Percentiles rank a stretch among this genome's conserved stretches.
phyloP scores from a whole-genome alignment of 2,329 filamentous ascomycete genomes.

The Ceratocystis alfenasii region DNA sequence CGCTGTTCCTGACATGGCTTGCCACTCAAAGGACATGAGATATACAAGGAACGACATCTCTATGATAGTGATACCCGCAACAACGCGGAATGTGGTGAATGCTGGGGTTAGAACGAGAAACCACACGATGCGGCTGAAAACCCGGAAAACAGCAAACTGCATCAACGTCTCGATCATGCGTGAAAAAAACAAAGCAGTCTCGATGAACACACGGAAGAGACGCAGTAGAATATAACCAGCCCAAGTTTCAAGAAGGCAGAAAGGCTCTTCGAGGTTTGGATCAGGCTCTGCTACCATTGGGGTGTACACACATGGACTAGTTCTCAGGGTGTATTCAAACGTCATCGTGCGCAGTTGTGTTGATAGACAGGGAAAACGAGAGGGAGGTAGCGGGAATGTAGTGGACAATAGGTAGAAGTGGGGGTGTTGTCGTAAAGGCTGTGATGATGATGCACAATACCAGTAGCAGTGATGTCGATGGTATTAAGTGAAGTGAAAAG shows the following conservation, averaged over 20 bases:
- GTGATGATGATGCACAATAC: not conserved
- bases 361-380: not conserved
- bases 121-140: not conserved
- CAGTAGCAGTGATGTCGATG: not conserved
- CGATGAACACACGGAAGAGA: conserved; percentile 16
- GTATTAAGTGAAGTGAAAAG: not conserved
- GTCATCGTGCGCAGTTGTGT: not conserved
- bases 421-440: not conserved
- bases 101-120: not conserved
- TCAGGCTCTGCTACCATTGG: not conserved
- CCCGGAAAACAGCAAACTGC: conserved; percentile 10
- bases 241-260: conserved; percentile 21
- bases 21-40: conserved; percentile 29
- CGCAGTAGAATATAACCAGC: conserved; percentile 13
- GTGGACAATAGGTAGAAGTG: not conserved
- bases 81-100: conserved; percentile 10
- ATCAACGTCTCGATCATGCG: conserved; percentile 12
- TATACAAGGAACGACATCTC: conserved; percentile 17
- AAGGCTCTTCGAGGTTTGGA: conserved; percentile 5
- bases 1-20: conserved; percentile 54
- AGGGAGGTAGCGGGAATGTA: not conserved
- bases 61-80: conserved; percentile 17
- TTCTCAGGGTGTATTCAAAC: conserved; percentile 10
- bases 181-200: conserved; percentile 16
- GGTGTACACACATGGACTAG: conserved; percentile 6